Evolutionary conservation across 345 rosid genomes (phyloP), one percentile per base, ranked within the genome.

Genomic region (Eucalyptus virginea): DNA sequence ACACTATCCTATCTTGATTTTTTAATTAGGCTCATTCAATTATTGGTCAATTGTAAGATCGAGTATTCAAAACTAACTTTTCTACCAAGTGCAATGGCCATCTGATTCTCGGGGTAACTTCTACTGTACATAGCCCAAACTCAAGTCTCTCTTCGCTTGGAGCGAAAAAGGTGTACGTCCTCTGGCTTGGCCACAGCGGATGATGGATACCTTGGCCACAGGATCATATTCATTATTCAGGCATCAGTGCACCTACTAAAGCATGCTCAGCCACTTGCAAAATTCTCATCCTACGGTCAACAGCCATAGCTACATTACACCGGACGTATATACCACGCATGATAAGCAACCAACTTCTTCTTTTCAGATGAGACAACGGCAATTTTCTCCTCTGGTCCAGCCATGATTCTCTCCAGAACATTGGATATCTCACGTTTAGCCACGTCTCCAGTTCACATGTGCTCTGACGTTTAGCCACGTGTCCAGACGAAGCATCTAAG

Each of bases 71-170:
- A 88, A 91, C 95, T 88, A 88, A 98, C 24, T 98, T 99, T 97
- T 93, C 99, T 97, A 58, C 96, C 98, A 45, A 97, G 98, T 88
- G 98, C 99, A 87, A 98, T 98, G 77, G 97, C 97, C 99, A 97
- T 93, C 90, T 98, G 98, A 91, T 96, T 98, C 96, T 97, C 96
- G 47, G 96, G 94, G 95, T 97, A 98, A 94, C 98, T 95, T 91
- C 96, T 93, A 92, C 98, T 97, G 91, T 97, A 97, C 95, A 97
- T 91, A 96, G 90, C 89, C 98, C 96, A 89, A 96, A 96, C 93
- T 98, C 99, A 0, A 97, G 96, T 92, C 99, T 93, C 92, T 97
- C 99, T 91, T 96, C 97, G n/a, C 99, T 96, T 24, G 99, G 99
- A 45, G 99, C 97, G 10, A 95, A 96, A 86, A 97, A 95, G 62